Percentiles rank a stretch among this genome's conserved stretches.
Conservation (phyloP, 2,329 filamentous ascomycete species). For the Epichloe elymi region DNA sequence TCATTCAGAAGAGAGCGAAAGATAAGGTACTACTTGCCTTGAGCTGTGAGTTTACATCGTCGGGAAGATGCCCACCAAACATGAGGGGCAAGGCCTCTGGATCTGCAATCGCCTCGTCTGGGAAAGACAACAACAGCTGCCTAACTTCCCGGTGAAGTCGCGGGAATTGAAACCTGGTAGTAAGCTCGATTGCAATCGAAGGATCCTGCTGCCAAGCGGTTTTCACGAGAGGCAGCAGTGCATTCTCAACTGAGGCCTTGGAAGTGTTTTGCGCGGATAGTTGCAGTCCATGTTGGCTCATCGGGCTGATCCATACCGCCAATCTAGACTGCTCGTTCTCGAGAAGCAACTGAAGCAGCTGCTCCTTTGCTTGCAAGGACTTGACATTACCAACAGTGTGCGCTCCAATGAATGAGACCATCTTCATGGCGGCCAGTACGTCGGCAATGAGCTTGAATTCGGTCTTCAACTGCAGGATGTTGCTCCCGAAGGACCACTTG, state of each 20-base stretch:
- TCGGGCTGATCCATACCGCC: constrained; percentile 77
- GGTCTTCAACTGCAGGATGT: constrained; percentile 83
- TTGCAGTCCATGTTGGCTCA: constrained; percentile 41
- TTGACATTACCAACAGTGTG: constrained; percentile 41
- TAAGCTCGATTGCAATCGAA: constrained; percentile 75
- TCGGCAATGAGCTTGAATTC: constrained; percentile 74
- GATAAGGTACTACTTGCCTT: constrained; percentile 42
- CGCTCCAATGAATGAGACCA: constrained; percentile 46
- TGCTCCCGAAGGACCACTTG: constrained; percentile 91
- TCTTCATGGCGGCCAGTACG: constrained; percentile 53
- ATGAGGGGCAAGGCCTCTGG: constrained; percentile 75
- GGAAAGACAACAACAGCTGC: constrained; percentile 66
- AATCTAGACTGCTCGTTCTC: constrained; percentile 76
- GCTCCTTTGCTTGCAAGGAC: constrained; percentile 64
- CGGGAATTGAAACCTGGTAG: constrained; percentile 63
- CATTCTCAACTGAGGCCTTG: constrained; percentile 28
- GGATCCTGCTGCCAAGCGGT: constrained; percentile 83
- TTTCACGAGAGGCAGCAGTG: constrained; percentile 51
- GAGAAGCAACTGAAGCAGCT: constrained; percentile 66
- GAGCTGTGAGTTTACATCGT: constrained; percentile 65
- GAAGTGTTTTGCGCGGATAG: constrained; percentile 26
- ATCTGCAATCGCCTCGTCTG: constrained; percentile 68
- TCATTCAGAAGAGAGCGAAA: background rate
- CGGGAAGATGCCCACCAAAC: constrained; percentile 61
- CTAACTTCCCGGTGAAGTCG: constrained; percentile 65